A percentile compares a stretch with the other conserved stretches of the same genome.
phyloP scores from a whole-genome alignment of 768 basidiomycete species.

The Kwoniella heveanensis region DNA sequence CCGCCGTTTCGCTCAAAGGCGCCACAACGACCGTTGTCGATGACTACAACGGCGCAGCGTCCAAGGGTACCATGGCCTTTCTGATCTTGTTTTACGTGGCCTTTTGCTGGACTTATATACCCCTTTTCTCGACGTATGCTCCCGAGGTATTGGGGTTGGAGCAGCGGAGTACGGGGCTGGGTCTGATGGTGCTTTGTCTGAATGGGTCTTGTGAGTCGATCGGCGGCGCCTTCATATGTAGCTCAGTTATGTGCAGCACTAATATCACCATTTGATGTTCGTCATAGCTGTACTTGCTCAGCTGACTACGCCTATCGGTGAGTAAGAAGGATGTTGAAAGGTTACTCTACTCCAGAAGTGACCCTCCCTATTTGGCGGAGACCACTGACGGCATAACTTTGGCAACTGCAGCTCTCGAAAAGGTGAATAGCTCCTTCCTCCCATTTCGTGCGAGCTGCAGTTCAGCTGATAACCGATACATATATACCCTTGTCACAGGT shows the following conservation, averaged over 20 bases:
- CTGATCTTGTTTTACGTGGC: constrained; percentile 34
- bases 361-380: too few species aligned
- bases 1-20: constrained; percentile 22
- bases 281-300: constrained; percentile 13
- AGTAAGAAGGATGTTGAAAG: background rate
- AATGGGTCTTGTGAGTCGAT: constrained; percentile 36
- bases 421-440: constrained; percentile 4
- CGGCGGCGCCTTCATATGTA: too few species aligned
- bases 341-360: too few species aligned
- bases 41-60: constrained; percentile 15
- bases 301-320: constrained; percentile 19
- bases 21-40: constrained; percentile 2
- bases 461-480: too few species aligned
- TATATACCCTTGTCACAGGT: constrained; percentile 12
- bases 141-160: constrained; percentile 35
- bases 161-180: constrained; percentile 41
- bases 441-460: too few species aligned
- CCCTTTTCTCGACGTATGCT: constrained; percentile 34
- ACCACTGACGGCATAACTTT: too few species aligned
- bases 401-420: constrained; percentile 6
- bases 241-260: too few species aligned
- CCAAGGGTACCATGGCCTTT: constrained; percentile 35
- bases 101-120: constrained; percentile 36
- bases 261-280: too few species aligned
- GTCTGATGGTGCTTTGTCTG: constrained; percentile 27